Base-by-base conservation (phyloP, 225 moss, liverwort and hornwort genomes). In the Pseudisothecium myosuroides region DNA sequence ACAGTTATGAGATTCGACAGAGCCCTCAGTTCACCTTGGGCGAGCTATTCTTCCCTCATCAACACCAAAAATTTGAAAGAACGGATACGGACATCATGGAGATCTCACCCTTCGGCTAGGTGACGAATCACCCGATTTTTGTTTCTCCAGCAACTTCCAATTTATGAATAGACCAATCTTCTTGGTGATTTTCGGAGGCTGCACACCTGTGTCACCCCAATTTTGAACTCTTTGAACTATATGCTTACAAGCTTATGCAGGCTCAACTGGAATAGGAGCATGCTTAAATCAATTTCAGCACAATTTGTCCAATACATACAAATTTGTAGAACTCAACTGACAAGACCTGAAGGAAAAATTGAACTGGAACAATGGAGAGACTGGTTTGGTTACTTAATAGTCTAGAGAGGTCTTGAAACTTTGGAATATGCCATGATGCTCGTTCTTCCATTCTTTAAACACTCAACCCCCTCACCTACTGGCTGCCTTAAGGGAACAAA, bases 71-170 rank as follows among this genome's bases (percentile, higher is more conserved):
- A 34, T 67, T 58, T 49, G 80, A 68, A 86, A 63, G 28, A 28
- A 59, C 41, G 60, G 52, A 28, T 23, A 68, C 83, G 20, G 67
- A 31, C 36, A 89, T 62, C 36, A 36, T 37, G 79, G 26, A 60
- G 37, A 83, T 67, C 88, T 94, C 85, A 92, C 93, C 83, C 49
- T 74, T 55, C 67, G 69, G 16, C 26, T 29, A 77, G 82, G 82
- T 81, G 89, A 90, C 15, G n/a, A 62, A 87, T 86, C 83, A 43
- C 37, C 47, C 47, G 73, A 87, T 65, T 87, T 89, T n/a, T 63
- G 85, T 54, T 87, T 82, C 60, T 80, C 68, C 69, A 87, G 76
- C 69, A 86, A 66, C 88, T 91, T 90, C 92, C 92, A 92, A 74
- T 87, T 88, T 45, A 78, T 90, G 39, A 88, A 86, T 8, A 92